Evolutionary conservation across 768 basidiomycete genomes (phyloP).

Genomic region (Vishniacozyma victoriae): DNA sequence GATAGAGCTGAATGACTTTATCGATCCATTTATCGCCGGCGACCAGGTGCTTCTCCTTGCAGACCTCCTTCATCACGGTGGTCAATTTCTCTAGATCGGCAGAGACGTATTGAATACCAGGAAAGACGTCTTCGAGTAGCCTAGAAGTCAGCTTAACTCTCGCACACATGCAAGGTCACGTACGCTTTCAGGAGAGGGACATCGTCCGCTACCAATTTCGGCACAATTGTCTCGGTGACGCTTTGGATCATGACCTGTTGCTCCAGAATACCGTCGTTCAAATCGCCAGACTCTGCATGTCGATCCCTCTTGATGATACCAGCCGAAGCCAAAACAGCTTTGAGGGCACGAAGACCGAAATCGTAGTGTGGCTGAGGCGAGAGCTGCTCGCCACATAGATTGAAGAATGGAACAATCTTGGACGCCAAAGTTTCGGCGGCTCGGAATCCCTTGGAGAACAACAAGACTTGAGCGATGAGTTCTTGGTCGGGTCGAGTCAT

Average conservation of each 20-base stretch:
- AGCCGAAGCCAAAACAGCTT: slow-evolving; percentile 91
- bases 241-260: slow-evolving; percentile 97
- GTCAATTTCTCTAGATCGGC: slow-evolving; percentile 80
- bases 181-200: slow-evolving; percentile 89
- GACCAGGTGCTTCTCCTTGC: slow-evolving; percentile 75
- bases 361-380: slow-evolving; percentile 98
- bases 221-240: slow-evolving; percentile 96
- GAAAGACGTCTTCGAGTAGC: slow-evolving; percentile 92
- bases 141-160: slow-evolving; percentile 48
- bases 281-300: slow-evolving; percentile 50
- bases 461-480: slow-evolving; percentile 97
- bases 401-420: slow-evolving; percentile 99
- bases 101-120: slow-evolving; percentile 83
- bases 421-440: slow-evolving; percentile 95
- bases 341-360: slow-evolving; percentile 94
- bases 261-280: slow-evolving; percentile 62
- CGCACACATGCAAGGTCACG: slow-evolving; percentile 21
- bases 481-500: slow-evolving; percentile 99
- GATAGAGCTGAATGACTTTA: slow-evolving; percentile 95
- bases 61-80: slow-evolving; percentile 80
- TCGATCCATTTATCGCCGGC: slow-evolving; percentile 82
- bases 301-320: slow-evolving; percentile 89
- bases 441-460: slow-evolving; percentile 98
- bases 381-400: slow-evolving; percentile 93
- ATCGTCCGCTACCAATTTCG: slow-evolving; percentile 94